Evolutionary conservation across 768 basidiomycete species (phyloP).

Genomic region (Mycena rosella): DNA sequence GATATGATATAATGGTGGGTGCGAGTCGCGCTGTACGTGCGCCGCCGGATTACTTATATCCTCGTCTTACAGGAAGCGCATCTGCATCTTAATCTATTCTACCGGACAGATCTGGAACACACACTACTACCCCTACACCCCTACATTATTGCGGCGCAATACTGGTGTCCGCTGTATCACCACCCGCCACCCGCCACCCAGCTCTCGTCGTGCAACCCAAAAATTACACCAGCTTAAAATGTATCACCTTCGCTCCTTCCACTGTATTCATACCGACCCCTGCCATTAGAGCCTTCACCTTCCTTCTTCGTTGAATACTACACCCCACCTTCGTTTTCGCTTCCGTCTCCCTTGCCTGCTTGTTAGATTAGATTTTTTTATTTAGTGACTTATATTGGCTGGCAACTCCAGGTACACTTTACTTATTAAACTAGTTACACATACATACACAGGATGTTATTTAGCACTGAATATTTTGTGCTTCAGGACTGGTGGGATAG

Average conservation of each 20-base stretch:
- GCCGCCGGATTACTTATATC: neutral
- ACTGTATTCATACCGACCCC: slow-evolving; percentile 18
- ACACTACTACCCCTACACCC: neutral
- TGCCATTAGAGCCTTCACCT: neutral
- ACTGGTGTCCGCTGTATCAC: slow-evolving; percentile 31
- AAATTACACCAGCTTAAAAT: slow-evolving; percentile 22
- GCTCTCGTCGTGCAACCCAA: slow-evolving; percentile 25
- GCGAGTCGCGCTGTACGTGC: neutral
- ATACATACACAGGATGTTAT: neutral
- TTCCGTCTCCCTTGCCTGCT: neutral
- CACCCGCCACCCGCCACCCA: neutral
- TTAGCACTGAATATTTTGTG: slow-evolving; percentile 27
- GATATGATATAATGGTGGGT: slow-evolving; percentile 33
- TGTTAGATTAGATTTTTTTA: slow-evolving; percentile 29
- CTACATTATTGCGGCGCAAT: slow-evolving; percentile 30
- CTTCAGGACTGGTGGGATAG: neutral
- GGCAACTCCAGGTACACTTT: slow-evolving; percentile 12
- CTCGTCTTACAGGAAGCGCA: slow-evolving; percentile 4
- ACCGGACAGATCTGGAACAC: slow-evolving; percentile 33
- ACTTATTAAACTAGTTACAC: neutral
- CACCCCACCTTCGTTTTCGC: slow-evolving; percentile 1
- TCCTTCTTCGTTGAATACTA: neutral
- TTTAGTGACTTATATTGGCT: slow-evolving; percentile 26
- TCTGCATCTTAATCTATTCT: slow-evolving; percentile 24
- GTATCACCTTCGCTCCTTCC: slow-evolving; percentile 30